phyloP scores from a whole-genome alignment of 1,139 yeast species.

The Diutina rugosa region DNA sequence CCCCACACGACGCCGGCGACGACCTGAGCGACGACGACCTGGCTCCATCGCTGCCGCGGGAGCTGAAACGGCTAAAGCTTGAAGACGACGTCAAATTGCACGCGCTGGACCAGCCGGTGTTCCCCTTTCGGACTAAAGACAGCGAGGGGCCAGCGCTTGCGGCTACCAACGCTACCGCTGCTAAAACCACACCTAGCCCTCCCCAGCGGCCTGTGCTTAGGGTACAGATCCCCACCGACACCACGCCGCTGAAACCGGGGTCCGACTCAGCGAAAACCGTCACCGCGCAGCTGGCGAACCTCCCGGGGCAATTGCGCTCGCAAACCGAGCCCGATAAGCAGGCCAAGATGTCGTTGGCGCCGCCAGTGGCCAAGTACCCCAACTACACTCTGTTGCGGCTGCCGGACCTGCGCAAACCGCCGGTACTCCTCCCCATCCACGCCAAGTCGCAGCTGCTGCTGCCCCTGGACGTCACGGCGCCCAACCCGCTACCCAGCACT shows the following conservation, averaged over 20 bases:
- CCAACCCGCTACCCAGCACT: conserved; percentile 16
- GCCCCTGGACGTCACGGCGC: conserved; percentile 32
- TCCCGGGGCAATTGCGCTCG: not conserved
- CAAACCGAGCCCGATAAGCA: not conserved
- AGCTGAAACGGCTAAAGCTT: not conserved
- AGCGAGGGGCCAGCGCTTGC: not conserved
- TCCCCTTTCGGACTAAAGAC: not conserved
- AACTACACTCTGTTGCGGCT: not conserved
- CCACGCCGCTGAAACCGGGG: conserved; percentile 5
- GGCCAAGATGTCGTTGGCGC: not conserved
- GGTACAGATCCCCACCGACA: conserved; percentile 37
- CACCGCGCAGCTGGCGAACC: not conserved
- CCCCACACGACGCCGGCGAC: not conserved
- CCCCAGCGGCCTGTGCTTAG: conserved; percentile 32
- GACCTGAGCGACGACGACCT: not conserved
- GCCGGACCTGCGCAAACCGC: conserved; percentile 1
- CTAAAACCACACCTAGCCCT: conserved; percentile 1
- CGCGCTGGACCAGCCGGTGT: not conserved
- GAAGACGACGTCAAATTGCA: not conserved
- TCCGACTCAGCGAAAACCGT: not conserved
- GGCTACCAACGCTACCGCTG: not conserved
- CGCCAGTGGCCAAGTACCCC: conserved; percentile 2
- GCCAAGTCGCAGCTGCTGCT: conserved; percentile 30
- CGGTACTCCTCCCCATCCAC: conserved; percentile 16
- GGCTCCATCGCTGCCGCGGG: not conserved